A percentile compares a stretch with the other conserved stretches of the same genome.
Evolutionary conservation across 192 early-diverging fungal genomes (phyloP).

Genomic region (Entophlyctis helioformis): DNA sequence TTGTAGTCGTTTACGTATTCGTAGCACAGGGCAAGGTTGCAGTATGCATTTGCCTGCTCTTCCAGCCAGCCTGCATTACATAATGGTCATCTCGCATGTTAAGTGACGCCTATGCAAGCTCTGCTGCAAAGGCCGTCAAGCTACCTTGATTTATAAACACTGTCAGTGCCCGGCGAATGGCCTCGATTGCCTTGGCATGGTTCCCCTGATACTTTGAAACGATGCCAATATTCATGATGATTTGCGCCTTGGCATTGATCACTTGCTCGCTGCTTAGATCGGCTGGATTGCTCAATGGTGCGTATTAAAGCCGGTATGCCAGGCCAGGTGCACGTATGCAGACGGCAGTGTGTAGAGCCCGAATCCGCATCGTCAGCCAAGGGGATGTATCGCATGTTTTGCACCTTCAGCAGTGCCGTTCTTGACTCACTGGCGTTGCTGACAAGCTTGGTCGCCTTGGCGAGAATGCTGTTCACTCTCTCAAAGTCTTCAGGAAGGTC

Average conservation of each 20-base stretch:
- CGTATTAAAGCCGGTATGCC: no score
- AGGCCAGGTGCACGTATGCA: no score
- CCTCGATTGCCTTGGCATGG: background rate
- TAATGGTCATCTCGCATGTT: constrained; percentile 1
- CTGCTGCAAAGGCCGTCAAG: constrained; percentile 3
- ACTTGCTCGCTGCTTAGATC: background rate
- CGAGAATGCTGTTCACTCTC: no score
- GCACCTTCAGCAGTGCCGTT: no score
- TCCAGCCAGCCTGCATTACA: background rate
- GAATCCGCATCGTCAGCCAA: no score
- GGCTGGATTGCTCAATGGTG: no score
- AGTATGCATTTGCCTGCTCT: constrained; percentile 1
- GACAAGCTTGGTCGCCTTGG: no score
- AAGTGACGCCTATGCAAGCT: constrained; percentile 7
- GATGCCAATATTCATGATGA: constrained; percentile 14
- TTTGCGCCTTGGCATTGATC: constrained; percentile 1
- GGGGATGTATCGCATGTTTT: no score
- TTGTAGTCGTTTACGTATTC: no score
- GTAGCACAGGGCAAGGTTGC: background rate
- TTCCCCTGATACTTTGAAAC: background rate
- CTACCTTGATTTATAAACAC: constrained; percentile 1
- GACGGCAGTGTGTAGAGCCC: no score
- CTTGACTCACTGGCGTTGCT: no score
- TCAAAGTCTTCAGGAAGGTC: no score
- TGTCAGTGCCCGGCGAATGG: background rate